A percentile compares a stretch with the other conserved stretches of the same genome.
phyloP scores from a whole-genome alignment of 306 rosid genomes.

The Cucurbita argyrosperma region DNA sequence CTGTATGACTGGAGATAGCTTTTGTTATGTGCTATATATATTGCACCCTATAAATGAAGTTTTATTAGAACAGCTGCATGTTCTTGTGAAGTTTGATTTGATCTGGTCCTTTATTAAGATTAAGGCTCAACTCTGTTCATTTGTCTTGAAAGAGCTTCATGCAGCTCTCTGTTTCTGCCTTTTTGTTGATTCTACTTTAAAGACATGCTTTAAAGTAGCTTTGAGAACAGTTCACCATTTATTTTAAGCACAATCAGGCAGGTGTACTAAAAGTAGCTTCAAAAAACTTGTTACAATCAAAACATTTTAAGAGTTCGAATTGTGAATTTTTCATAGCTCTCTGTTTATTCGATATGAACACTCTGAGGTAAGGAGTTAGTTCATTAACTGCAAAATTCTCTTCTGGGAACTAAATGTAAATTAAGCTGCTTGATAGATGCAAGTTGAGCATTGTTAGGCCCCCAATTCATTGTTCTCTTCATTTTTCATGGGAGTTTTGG shows the following conservation, averaged over 20 bases:
- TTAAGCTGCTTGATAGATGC: background rate
- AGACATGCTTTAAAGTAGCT: too few relatives aligned
- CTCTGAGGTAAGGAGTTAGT: background rate
- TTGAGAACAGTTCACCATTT: too few relatives aligned
- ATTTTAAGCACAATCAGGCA: too few relatives aligned
- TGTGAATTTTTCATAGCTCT: too few relatives aligned
- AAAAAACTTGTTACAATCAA: too few relatives aligned
- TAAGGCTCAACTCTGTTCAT: background rate
- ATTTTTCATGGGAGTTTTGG: background rate
- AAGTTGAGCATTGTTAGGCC: background rate
- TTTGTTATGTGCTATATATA: constrained; percentile 5
- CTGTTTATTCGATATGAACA: constrained; percentile 1
- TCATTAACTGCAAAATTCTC: constrained; percentile 1
- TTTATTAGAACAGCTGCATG: background rate
- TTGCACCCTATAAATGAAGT: constrained; percentile 13
- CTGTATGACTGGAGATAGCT: constrained; percentile 29
- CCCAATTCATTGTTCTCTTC: background rate
- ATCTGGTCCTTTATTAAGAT: background rate
- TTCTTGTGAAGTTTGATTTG: background rate
- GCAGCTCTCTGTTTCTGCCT: background rate
- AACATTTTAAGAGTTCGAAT: too few relatives aligned
- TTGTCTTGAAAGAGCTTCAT: background rate
- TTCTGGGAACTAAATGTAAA: background rate
- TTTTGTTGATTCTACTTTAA: background rate
- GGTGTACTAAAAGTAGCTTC: too few relatives aligned